A percentile compares a stretch with the other conserved stretches of the same genome.
These are phyloP conservation scores for Sesbania bispinosa DNA, from an alignment of 306 rosid species.

Conservation along the genomic window DNA sequence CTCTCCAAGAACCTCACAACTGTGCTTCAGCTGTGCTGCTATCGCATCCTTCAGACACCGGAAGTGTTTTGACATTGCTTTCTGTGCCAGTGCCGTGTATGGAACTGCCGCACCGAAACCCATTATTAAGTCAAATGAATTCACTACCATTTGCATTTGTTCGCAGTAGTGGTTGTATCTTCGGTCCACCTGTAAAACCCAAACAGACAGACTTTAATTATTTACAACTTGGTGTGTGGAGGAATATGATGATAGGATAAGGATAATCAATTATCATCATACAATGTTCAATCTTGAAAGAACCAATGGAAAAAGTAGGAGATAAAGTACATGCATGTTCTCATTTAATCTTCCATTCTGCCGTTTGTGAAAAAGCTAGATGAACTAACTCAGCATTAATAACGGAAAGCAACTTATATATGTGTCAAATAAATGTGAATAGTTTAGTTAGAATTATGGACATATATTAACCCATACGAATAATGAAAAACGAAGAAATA, in stretches of 20 bases:
- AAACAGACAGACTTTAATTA: background rate
- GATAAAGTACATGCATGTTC: conserved; percentile 19
- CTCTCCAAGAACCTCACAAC: conserved; percentile 82
- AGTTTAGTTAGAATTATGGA: background rate
- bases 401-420: conserved; percentile 3
- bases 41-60: conserved; percentile 91
- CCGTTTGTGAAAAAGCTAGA: conserved; percentile 21
- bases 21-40: conserved; percentile 60
- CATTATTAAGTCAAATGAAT: conserved; percentile 87
- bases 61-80: conserved; percentile 95
- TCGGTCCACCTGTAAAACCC: conserved; percentile 67
- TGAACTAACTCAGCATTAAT: conserved; percentile 21
- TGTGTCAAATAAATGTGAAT: background rate
- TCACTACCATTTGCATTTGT: conserved; percentile 96
- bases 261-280: background rate
- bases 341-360: conserved; percentile 7
- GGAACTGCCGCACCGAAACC: conserved; percentile 94
- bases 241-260: background rate
- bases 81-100: conserved; percentile 87
- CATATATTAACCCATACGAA: conserved; percentile 10
- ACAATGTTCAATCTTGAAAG: background rate
- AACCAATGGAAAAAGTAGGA: background rate
- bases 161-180: conserved; percentile 93
- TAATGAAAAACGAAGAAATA: conserved; percentile 4
- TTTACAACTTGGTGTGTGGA: background rate